Conservation (phyloP, 176 grass and related monocot genomes). For the Urochloa ruziziensis region DNA sequence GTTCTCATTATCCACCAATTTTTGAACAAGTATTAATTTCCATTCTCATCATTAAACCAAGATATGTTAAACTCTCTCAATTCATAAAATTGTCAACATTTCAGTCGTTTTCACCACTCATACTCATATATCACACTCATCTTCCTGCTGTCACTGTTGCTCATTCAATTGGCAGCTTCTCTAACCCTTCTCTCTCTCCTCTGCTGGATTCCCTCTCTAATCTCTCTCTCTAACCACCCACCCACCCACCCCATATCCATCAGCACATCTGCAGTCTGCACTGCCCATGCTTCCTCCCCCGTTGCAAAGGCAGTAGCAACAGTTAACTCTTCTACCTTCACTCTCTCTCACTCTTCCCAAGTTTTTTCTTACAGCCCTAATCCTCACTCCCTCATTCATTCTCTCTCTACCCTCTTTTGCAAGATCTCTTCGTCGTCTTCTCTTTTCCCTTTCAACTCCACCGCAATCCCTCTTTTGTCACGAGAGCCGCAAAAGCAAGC, state of each 20-base stretch:
- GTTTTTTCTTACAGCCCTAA: conserved; percentile 12
- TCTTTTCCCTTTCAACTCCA: conserved; percentile 40
- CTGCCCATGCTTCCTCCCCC: background rate
- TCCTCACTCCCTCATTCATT: background rate
- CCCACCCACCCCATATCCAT: background rate
- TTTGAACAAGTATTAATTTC: background rate
- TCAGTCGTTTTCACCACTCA: background rate
- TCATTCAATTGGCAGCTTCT: background rate
- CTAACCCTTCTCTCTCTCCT: background rate
- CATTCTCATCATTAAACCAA: background rate
- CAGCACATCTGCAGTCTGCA: background rate
- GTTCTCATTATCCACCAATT: background rate
- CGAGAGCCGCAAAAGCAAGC: conserved; percentile 33
- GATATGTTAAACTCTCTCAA: background rate
- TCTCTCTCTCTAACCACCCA: conserved; percentile 12
- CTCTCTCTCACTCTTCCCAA: conserved; percentile 15
- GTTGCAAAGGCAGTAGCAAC: conserved; percentile 6
- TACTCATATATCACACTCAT: background rate
- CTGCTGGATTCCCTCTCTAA: background rate
- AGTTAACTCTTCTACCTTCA: background rate
- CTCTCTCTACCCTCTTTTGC: conserved; percentile 21
- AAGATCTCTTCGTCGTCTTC: conserved; percentile 35
- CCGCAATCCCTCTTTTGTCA: conserved; percentile 54
- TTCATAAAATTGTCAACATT: background rate
- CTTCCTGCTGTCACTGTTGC: background rate